Base-by-base conservation (phyloP, 768 basidiomycete genomes). In the Leccinum fibrillosum region DNA sequence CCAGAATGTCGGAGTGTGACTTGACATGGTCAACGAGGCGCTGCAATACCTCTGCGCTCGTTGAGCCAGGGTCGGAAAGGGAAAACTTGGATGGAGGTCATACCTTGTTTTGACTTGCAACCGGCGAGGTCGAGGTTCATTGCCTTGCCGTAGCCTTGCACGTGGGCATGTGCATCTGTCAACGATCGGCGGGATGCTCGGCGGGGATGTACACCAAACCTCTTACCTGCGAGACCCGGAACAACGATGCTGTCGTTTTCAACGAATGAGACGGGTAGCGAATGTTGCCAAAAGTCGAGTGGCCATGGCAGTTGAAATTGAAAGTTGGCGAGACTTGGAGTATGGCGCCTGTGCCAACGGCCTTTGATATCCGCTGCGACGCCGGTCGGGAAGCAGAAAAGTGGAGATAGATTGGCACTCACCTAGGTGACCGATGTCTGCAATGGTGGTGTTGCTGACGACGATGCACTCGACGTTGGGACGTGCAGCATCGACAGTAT, bases 151-250 rank as follows among this genome's bases (percentile, higher is more conserved):
- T 92, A 89, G 30, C 83, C 77, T 34, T 92, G 67, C 19, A 92
- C 73, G 68, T 94, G 92, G 0, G 86, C 90, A 71, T 94, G 92
- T 0, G 90, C 84, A 70, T 94, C 92, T 88, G 59, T 42, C 34
- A 30, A 53, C 0, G 30, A 53, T 58, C 34, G 15, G 45, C 51
- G 47, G 49, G 44, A n/a, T 26, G 32, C 15, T 39, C 10, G 49
- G 21, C 19, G 17, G 17, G 17, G 21, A 28, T 1, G 17, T 15
- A 5, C 9, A 51, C n/a, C 10, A 30, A 50, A 21, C 15, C 51
- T 4, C 69, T 23, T 66, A 88, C 90, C 90, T 69, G 88, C 75
- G 17, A 93, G 76, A 19, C 90, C 91, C 0, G 90, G 90, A 6
- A 90, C 82, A 12, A 92, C 72, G 51, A 86, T 80, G 23, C 78